Evolutionary conservation across 805 yeast species (phyloP).

Genomic region (Yamadazyma tumulicola): DNA sequence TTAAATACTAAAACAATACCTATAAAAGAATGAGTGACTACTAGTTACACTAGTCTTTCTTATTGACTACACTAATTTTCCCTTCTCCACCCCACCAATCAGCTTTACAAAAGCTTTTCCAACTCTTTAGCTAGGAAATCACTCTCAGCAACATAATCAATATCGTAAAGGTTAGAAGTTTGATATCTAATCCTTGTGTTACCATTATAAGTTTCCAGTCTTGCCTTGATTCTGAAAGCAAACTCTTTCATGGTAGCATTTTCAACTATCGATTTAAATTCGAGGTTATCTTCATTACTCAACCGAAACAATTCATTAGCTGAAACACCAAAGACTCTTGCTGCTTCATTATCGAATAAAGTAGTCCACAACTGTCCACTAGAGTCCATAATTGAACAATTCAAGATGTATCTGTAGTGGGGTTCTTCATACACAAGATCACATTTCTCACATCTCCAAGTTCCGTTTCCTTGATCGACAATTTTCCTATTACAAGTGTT

Average conservation of each 20-base stretch:
- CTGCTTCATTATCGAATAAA: slow-evolving; percentile 82
- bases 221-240: slow-evolving; percentile 74
- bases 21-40: neutral
- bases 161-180: slow-evolving; percentile 48
- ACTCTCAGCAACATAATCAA: slow-evolving; percentile 60
- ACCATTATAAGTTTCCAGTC: slow-evolving; percentile 81
- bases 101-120: slow-evolving; percentile 20
- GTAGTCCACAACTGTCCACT: slow-evolving; percentile 86
- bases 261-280: slow-evolving; percentile 43
- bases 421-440: slow-evolving; percentile 67
- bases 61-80: no score
- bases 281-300: slow-evolving; percentile 38
- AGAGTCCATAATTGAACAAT: slow-evolving; percentile 72
- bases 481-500: slow-evolving; percentile 75
- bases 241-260: slow-evolving; percentile 63
- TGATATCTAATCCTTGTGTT: slow-evolving; percentile 72
- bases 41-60: neutral
- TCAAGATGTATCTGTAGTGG: slow-evolving; percentile 72
- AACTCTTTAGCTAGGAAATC: slow-evolving; percentile 51
- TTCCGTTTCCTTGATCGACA: slow-evolving; percentile 60
- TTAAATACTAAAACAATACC: neutral
- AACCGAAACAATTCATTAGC: slow-evolving; percentile 60
- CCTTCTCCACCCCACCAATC: no score
- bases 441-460: slow-evolving; percentile 95
- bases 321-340: slow-evolving; percentile 56